Evolutionary conservation across 805 yeast genomes (phyloP), one percentile per base, ranked within the genome.

Genomic region (Saturnispora halmiae): DNA sequence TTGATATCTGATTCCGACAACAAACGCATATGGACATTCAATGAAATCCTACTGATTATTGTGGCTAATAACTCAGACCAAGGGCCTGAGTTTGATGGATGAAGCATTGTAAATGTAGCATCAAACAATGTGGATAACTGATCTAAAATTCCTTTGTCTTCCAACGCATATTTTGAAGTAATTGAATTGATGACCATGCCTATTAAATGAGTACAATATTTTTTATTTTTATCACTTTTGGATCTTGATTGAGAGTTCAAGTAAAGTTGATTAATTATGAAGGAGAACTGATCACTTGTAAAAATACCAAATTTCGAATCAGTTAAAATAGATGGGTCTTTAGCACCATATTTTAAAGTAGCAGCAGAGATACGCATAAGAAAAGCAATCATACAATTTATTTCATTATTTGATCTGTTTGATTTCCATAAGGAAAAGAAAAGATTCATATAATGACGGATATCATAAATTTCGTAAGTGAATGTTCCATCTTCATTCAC

Each of bases 81-180:
- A n/a, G 71, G 70, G 0, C 96, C 97, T n/a, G 69, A 59, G 56
- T 88, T 88, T 0, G 97, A 87, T 6, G 98, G 98, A 58, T 92
- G 96, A 3, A 78, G 79, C 59, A 80, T 84, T 15, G 95, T 83
- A 46, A 75, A 80, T 5, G 87, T 65, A 0, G 94, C 76, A 40
- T 77, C 76, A n/a, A 82, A 50, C 21, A 83, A 63, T 0, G 75
- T 68, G 18, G 65, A 64, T 4, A 88, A 52, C 36, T 70, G 64
- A 14, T 67, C 73, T 49, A 80, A 55, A 18, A 78, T 66, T 5
- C 77, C 77, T 15, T 56, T 65, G 2, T 55, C 43, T 2, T 59
- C 69, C 10, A 62, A 49, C 1, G 68, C 64, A 28, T 55, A 50
- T 4, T 68, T 59, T 0, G 84, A 80, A 15, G 70, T 69, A 4